phyloP scores from a whole-genome alignment of 768 basidiomycete species.

The Sporobolomyces roseus region DNA sequence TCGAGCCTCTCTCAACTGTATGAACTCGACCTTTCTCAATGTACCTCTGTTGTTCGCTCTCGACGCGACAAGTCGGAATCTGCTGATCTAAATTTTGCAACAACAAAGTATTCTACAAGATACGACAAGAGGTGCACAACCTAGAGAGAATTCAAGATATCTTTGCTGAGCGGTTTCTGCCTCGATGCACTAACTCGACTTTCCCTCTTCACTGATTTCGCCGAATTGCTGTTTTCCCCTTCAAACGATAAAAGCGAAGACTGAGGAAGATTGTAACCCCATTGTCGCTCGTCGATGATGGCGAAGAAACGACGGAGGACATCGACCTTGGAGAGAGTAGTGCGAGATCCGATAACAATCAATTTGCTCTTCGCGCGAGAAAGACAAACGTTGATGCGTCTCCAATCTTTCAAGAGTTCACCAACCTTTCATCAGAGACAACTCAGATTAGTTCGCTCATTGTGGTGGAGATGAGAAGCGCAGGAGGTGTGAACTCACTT shows the following conservation, averaged over 20 bases:
- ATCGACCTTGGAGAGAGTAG: constrained; percentile 58
- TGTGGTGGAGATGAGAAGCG: too few relatives aligned
- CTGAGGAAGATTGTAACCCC: constrained; percentile 64
- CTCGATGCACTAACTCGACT: too few relatives aligned
- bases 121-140: too few relatives aligned
- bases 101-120: too few relatives aligned
- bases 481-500: constrained; percentile 55
- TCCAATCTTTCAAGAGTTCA: constrained; percentile 90
- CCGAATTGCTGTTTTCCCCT: too few relatives aligned
- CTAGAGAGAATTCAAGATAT: too few relatives aligned
- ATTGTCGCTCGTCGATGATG: constrained; percentile 66
- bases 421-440: constrained; percentile 65
- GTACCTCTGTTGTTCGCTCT: background rate
- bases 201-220: too few relatives aligned
- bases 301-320: constrained; percentile 70
- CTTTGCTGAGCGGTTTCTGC: too few relatives aligned
- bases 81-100: too few relatives aligned
- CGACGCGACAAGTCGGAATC: too few relatives aligned
- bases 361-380: constrained; percentile 88
- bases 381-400: constrained; percentile 92
- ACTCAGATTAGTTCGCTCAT: too few relatives aligned
- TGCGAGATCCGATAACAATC: constrained; percentile 80
- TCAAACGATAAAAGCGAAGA: constrained; percentile 53
- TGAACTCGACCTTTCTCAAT: background rate
- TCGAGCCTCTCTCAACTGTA: too few relatives aligned